phyloP scores from a whole-genome alignment of 2,329 filamentous ascomycete species.

The Periconia digitata region DNA sequence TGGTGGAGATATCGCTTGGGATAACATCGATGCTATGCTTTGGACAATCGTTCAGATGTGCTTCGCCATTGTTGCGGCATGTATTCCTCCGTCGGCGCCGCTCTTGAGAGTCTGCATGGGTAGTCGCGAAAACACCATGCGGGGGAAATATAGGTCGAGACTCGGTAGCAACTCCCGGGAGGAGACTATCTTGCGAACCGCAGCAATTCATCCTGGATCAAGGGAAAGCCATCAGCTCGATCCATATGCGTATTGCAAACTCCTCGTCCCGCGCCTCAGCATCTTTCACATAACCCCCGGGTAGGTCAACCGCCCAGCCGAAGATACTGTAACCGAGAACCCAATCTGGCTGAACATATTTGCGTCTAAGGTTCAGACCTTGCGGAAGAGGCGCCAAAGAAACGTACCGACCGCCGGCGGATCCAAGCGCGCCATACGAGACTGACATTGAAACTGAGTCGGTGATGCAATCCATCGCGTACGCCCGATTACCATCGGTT shows the following conservation, averaged over 20 bases:
- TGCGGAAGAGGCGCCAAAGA: slow-evolving; percentile 8
- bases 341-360: slow-evolving; percentile 12
- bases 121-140: neutral
- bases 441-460: slow-evolving; percentile 11
- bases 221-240: too few species aligned
- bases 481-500: slow-evolving; percentile 42
- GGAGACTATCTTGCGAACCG: too few species aligned
- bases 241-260: too few species aligned
- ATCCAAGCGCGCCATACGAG: slow-evolving; percentile 18
- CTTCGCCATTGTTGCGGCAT: slow-evolving; percentile 1
- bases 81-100: slow-evolving; percentile 2
- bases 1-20: slow-evolving; percentile 4
- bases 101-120: neutral
- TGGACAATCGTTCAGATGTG: slow-evolving; percentile 2
- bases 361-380: neutral
- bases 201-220: too few species aligned
- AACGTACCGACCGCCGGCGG: slow-evolving; percentile 13
- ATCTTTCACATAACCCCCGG: neutral
- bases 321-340: slow-evolving; percentile 10
- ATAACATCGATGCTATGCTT: slow-evolving; percentile 2
- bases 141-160: neutral
- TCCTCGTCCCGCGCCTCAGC: too few species aligned
- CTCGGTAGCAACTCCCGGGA: too few species aligned
- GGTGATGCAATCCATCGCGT: slow-evolving; percentile 51
- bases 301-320: neutral